Conservation (phyloP, 768 basidiomycete species). For the Russula sp. region DNA sequence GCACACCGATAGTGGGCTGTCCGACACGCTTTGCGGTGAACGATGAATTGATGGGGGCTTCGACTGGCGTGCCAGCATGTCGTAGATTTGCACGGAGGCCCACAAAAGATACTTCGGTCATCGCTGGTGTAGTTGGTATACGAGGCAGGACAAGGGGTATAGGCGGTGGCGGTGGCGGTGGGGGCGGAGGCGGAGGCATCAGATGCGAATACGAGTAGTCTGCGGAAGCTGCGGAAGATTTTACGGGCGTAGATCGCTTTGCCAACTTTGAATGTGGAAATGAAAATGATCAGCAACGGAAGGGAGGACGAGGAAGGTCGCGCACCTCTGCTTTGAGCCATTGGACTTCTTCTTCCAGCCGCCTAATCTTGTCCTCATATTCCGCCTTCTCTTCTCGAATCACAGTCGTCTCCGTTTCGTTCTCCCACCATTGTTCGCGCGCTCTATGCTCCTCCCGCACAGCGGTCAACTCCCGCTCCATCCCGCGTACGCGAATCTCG, state of each 20-base stretch:
- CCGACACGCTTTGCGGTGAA: slow-evolving; percentile 46
- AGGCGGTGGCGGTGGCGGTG: slow-evolving; percentile 26
- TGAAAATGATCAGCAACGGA: not conserved
- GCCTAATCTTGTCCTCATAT: slow-evolving; percentile 62
- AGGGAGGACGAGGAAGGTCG: not conserved
- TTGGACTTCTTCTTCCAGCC: slow-evolving; percentile 64
- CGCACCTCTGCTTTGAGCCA: slow-evolving; percentile 56
- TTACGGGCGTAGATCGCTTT: slow-evolving; percentile 11
- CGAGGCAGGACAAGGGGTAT: slow-evolving; percentile 26
- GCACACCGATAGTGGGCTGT: slow-evolving; percentile 66
- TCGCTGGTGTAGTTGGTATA: slow-evolving; percentile 33
- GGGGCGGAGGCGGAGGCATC: slow-evolving; percentile 30
- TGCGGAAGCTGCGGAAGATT: not conserved
- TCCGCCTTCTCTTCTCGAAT: slow-evolving; percentile 45
- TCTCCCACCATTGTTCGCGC: slow-evolving; percentile 44
- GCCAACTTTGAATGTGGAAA: slow-evolving; percentile 12
- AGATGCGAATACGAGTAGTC: slow-evolving; percentile 10
- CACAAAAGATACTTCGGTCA: slow-evolving; percentile 45
- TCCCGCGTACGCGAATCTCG: slow-evolving; percentile 51
- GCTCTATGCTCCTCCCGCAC: slow-evolving; percentile 51
- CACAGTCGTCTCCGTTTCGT: slow-evolving; percentile 38
- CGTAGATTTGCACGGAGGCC: slow-evolving; percentile 66
- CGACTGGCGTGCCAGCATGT: slow-evolving; percentile 52
- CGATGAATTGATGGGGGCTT: slow-evolving; percentile 60
- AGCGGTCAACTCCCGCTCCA: slow-evolving; percentile 59